Evolutionary conservation across 768 basidiomycete species (phyloP), one percentile per base, ranked within the genome.

Genomic region (Boletus huronensis): DNA sequence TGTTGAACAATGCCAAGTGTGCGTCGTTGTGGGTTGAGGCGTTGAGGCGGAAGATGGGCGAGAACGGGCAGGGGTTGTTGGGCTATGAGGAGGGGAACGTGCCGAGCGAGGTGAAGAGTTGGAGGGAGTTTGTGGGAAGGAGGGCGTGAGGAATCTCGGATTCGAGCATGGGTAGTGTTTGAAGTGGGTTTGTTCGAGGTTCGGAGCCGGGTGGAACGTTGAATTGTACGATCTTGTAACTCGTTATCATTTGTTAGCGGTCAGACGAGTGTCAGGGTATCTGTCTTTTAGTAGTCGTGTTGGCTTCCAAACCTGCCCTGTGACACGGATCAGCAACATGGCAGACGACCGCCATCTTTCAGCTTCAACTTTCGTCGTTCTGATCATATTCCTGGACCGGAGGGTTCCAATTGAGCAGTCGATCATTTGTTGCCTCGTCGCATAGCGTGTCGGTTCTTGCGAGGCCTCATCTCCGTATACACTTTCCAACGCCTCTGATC

Each of bases 21-120:
- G 97, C 96, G 3, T 80, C 86, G 60, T 80, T 99, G 46, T 97
- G 93, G 69, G 95, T 98, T 34, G 91, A 96, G 71, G 83, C 87
- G 58, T 75, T 99, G 53, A 89, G 81, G 5, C 83, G 82, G 72
- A 93, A 93, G 73, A 85, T 96, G 62, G 87, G 89, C 31, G 73
- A 82, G 58, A 90, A 93, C 57, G 90, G 63, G 6, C 46, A 13
- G n/a, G 55, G 85, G 35, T 73, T 95, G 66, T 73, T 79, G 59
- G 79, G 79, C 23, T 99, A 98, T 69, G 76, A 77, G 29, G 94
- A 98, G 71, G 96, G 94, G 19, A 83, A 78, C 32, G 87, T 96
- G 60, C 96, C 96, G 31, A 79, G 87, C 2, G 96, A 98, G 70
- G 94, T 99, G 64, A 82, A 81, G 63, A 92, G 91, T 31, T 98